A percentile compares a stretch with the other conserved stretches of the same genome.
Conservation (phyloP, 768 basidiomycete species). For the Favolaschia claudopus region DNA sequence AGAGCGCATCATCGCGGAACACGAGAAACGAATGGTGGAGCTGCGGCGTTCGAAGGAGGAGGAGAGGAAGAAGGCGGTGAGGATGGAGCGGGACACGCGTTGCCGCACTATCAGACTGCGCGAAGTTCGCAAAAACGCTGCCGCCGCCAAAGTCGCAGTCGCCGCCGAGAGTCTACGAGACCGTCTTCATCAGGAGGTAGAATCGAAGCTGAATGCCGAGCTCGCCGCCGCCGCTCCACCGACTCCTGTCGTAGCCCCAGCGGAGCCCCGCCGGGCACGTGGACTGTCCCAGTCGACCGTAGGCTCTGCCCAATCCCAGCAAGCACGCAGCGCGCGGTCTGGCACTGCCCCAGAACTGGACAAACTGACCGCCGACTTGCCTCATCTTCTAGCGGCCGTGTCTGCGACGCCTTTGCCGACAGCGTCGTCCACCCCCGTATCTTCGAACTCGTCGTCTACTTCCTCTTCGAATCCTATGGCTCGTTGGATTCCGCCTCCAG, state of each 20-base stretch:
- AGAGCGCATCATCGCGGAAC: slow-evolving; percentile 42
- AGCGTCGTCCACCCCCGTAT: slow-evolving; percentile 5
- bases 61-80: slow-evolving; percentile 53
- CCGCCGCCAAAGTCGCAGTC: background rate
- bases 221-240: background rate
- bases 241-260: background rate
- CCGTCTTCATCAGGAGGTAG: slow-evolving; percentile 23
- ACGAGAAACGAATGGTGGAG: slow-evolving; percentile 45
- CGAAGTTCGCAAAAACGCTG: background rate
- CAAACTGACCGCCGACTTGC: background rate
- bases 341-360: background rate
- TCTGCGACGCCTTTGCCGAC: background rate
- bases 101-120: slow-evolving; percentile 38
- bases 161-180: slow-evolving; percentile 15
- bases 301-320: background rate
- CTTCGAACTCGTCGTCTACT: background rate
- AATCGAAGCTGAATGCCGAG: slow-evolving; percentile 24
- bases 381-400: slow-evolving; percentile 1
- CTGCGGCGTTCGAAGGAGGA: slow-evolving; percentile 56
- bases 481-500: slow-evolving; percentile 1
- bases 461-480: background rate
- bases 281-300: slow-evolving; percentile 11
- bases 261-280: slow-evolving; percentile 5
- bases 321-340: background rate
- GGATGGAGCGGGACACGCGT: slow-evolving; percentile 46